These are phyloP conservation scores for Plasmodium ovale DNA, from an alignment of 169 alveolate species.

Conservation along the genomic window DNA sequence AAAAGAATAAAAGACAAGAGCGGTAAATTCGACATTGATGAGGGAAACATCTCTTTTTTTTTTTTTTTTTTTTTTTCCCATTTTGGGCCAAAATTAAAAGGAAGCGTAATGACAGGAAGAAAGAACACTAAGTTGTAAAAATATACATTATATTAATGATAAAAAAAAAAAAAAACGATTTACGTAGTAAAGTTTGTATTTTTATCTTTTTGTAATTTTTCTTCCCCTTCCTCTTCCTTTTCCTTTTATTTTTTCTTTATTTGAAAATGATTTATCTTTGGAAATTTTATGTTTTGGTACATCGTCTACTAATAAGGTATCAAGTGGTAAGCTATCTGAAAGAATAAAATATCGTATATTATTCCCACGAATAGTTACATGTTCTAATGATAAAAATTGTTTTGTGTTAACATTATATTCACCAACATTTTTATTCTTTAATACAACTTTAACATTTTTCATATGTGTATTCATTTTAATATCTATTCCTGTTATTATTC, in stretches of 20 bases:
- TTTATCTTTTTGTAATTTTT: constrained; percentile 64
- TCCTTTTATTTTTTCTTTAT: constrained; percentile 82
- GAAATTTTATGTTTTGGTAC: constrained; percentile 92
- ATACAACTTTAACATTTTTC: constrained; percentile 96
- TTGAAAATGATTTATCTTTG: constrained; percentile 77
- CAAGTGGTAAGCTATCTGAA: constrained; percentile 96
- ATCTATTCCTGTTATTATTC: constrained; percentile 97
- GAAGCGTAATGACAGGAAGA: too few species aligned
- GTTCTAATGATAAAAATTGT: constrained; percentile 82
- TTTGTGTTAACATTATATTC: constrained; percentile 88
- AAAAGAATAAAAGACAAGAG: too few species aligned
- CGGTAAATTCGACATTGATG: too few species aligned
- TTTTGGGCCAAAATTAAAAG: too few species aligned
- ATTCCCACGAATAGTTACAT: constrained; percentile 89
- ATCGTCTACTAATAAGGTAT: constrained; percentile 96
- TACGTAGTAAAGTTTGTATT: not conserved
- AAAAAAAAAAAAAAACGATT: too few species aligned
- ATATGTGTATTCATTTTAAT: constrained; percentile 98
- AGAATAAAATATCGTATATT: constrained; percentile 96
- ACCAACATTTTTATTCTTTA: constrained; percentile 94
- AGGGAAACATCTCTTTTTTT: too few species aligned
- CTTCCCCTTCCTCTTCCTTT: constrained; percentile 86
- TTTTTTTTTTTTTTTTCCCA: too few species aligned
- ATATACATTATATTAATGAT: too few species aligned
- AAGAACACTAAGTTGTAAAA: too few species aligned